Evolutionary conservation across 1,139 yeast genomes (phyloP).

Genomic region (Kurtzmaniella quercitrusa): DNA sequence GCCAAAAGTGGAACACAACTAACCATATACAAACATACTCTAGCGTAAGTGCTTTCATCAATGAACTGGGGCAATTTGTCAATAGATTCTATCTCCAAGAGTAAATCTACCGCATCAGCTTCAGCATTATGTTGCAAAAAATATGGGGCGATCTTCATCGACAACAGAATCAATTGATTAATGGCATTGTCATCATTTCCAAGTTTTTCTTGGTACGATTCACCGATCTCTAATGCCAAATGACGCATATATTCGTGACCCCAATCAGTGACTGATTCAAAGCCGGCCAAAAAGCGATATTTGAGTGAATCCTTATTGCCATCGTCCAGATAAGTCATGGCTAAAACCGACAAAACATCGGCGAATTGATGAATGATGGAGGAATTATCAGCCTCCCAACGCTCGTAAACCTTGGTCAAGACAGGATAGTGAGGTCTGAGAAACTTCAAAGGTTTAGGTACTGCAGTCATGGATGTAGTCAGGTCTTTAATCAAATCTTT

Average conservation of each 20-base stretch:
- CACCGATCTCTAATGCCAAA: constrained; percentile 91
- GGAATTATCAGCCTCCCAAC: constrained; percentile 50
- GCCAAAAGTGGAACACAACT: constrained; percentile 94
- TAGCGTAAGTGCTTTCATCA: constrained; percentile 76
- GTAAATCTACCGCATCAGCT: constrained; percentile 94
- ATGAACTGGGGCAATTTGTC: constrained; percentile 80
- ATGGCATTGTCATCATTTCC: constrained; percentile 48
- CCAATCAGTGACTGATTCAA: constrained; percentile 75
- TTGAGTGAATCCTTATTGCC: constrained; percentile 77
- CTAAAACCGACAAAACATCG: constrained; percentile 86
- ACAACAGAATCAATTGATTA: constrained; percentile 54
- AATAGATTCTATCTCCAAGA: constrained; percentile 83
- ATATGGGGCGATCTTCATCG: constrained; percentile 80
- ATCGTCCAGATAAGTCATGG: constrained; percentile 90
- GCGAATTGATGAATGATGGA: constrained; percentile 41
- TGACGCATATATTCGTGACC: constrained; percentile 98
- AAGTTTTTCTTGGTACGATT: constrained; percentile 64
- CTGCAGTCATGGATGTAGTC: constrained; percentile 98
- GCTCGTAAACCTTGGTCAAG: constrained; percentile 59
- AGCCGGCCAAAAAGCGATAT: constrained; percentile 56
- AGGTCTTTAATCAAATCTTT: constrained; percentile 83
- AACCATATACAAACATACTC: constrained; percentile 92
- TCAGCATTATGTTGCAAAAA: constrained; percentile 95
- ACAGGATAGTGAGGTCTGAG: constrained; percentile 80
- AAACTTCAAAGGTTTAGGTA: constrained; percentile 96